These are phyloP conservation scores for Trypanosoma brucei DNA, from an alignment of 208 protist species.

Conservation along the genomic window DNA sequence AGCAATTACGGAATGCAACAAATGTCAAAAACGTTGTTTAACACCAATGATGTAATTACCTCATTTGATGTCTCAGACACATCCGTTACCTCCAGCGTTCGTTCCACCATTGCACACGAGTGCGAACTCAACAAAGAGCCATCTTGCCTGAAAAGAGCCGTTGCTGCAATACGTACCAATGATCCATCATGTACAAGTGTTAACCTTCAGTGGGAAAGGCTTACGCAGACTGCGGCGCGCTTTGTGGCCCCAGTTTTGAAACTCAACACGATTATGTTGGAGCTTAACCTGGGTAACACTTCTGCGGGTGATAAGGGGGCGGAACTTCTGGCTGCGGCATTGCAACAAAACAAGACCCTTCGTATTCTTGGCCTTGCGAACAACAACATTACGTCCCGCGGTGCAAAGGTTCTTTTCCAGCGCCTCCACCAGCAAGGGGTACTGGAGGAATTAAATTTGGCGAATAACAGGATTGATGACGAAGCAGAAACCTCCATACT, in stretches of 20 bases:
- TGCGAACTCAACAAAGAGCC: slow-evolving; percentile 79
- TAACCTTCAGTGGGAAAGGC: slow-evolving; percentile 78
- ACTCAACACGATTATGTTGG: slow-evolving; percentile 44
- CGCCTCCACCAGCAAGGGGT: slow-evolving; percentile 38
- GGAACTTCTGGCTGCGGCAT: slow-evolving; percentile 42
- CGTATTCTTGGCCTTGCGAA: slow-evolving; percentile 75
- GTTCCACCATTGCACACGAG: slow-evolving; percentile 41
- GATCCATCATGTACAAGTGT: slow-evolving; percentile 38
- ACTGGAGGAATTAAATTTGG: slow-evolving; percentile 77
- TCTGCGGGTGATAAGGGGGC: slow-evolving; percentile 60
- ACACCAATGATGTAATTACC: slow-evolving; percentile 54
- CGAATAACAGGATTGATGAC: slow-evolving; percentile 76
- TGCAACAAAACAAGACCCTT: slow-evolving; percentile 64
- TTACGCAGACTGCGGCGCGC: slow-evolving; percentile 41
- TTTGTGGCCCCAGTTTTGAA: slow-evolving; percentile 60
- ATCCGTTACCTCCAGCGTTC: slow-evolving; percentile 40
- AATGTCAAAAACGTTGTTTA: slow-evolving; percentile 45
- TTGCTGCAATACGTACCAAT: slow-evolving; percentile 51
- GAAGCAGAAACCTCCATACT: slow-evolving; percentile 51
- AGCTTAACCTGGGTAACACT: slow-evolving; percentile 79
- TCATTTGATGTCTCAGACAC: slow-evolving; percentile 51
- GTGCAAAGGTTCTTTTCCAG: slow-evolving; percentile 53
- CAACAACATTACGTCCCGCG: slow-evolving; percentile 72
- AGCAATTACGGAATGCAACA: slow-evolving; percentile 43
- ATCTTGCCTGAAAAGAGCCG: slow-evolving; percentile 49